These are phyloP conservation scores for Fonticula alba DNA, from an alignment of 78 protist genomes.

Conservation along the genomic window DNA sequence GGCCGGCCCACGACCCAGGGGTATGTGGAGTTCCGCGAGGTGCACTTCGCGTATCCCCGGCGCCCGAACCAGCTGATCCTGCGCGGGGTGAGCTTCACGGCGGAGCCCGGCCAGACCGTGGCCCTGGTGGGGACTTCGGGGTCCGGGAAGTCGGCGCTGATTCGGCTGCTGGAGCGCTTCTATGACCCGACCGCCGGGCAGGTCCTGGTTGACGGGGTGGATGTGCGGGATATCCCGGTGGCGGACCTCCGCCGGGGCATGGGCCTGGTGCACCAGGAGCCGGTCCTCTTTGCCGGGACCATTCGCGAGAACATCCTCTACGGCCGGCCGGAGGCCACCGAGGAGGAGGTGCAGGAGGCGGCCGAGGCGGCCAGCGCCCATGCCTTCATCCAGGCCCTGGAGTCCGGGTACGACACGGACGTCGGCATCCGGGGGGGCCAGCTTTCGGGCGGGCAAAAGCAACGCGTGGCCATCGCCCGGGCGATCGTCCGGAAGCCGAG, in stretches of 20 bases:
- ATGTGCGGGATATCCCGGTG: conserved; percentile 18
- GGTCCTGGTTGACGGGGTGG: conserved; percentile 48
- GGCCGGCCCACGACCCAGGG: background rate
- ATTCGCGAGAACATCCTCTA: conserved; percentile 54
- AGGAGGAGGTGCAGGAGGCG: conserved; percentile 45
- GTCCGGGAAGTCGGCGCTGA: conserved; percentile 57
- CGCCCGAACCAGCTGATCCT: conserved; percentile 25
- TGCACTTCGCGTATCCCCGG: conserved; percentile 16
- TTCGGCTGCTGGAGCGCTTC: conserved; percentile 40
- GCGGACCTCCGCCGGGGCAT: conserved; percentile 27
- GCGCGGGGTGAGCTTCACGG: conserved; percentile 7
- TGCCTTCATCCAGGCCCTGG: conserved; percentile 37
- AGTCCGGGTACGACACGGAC: conserved; percentile 36
- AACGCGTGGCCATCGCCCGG: conserved; percentile 76
- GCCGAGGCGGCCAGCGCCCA: conserved; percentile 47
- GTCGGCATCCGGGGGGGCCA: conserved; percentile 60
- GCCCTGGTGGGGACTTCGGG: conserved; percentile 78
- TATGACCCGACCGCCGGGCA: conserved; percentile 43
- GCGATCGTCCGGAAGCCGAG: conserved; percentile 48
- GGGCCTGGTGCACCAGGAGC: conserved; percentile 35
- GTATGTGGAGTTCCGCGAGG: conserved; percentile 5
- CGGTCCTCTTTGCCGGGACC: conserved; percentile 34
- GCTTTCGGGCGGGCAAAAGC: conserved; percentile 78
- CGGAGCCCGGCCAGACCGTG: conserved; percentile 32
- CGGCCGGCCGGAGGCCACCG: conserved; percentile 30